Conservation (phyloP, 1,284 basidiomycete species). For the Takashimella tepidaria region DNA sequence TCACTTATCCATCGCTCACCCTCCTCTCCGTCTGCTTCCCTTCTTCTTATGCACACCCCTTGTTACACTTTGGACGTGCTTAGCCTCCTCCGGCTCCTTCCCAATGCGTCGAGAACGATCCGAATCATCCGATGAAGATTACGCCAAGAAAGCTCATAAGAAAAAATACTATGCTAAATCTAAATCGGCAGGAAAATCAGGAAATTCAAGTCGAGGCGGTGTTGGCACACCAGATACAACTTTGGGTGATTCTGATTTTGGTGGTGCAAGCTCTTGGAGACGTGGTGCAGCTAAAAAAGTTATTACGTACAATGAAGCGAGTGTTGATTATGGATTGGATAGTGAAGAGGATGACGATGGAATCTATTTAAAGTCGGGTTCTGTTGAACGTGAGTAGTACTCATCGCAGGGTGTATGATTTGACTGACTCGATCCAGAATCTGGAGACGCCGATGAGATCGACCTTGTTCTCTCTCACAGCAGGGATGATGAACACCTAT, state of each 20-base stretch:
- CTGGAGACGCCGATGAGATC: constrained; percentile 62
- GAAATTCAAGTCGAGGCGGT: not conserved
- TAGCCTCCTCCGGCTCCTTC: constrained; percentile 21
- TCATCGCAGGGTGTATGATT: too few species aligned
- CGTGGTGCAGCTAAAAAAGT: constrained; percentile 74
- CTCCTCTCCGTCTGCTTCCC: too few species aligned
- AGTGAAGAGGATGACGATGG: constrained; percentile 65
- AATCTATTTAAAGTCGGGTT: constrained; percentile 48
- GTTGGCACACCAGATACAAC: constrained; percentile 33
- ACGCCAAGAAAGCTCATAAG: constrained; percentile 77
- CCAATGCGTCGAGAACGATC: constrained; percentile 28
- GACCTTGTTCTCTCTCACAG: constrained; percentile 76
- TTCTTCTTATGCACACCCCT: too few species aligned
- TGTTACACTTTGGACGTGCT: too few species aligned
- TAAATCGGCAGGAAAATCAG: constrained; percentile 2
- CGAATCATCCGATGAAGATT: constrained; percentile 70
- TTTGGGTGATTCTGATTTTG: constrained; percentile 29
- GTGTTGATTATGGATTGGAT: constrained; percentile 55
- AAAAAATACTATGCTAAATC: constrained; percentile 62
- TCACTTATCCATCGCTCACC: constrained; percentile 10
- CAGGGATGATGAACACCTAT: constrained; percentile 70
- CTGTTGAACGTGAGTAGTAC: constrained; percentile 15
- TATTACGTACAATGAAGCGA: constrained; percentile 64
- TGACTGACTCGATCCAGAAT: constrained; percentile 9
- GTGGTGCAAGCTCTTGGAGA: constrained; percentile 62